A percentile compares a stretch with the other conserved stretches of the same genome.
phyloP scores from a whole-genome alignment of 768 basidiomycete genomes.

The Asterophora parasitica region DNA sequence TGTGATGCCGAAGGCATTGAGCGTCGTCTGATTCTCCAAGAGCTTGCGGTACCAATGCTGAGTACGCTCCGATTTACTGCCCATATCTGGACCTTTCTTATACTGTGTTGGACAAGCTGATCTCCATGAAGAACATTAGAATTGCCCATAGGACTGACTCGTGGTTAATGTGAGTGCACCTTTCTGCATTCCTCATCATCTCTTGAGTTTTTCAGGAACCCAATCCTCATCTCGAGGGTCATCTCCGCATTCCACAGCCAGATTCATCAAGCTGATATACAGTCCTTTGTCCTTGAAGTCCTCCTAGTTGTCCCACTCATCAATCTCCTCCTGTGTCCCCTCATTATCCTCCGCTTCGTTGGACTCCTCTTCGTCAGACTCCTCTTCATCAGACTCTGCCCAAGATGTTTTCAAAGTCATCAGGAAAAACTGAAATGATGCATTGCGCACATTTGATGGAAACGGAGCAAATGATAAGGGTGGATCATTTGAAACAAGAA shows the following conservation, averaged over 20 bases:
- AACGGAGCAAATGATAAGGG: no score
- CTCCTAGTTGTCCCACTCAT: no score
- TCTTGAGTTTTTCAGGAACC: background rate
- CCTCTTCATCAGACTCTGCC: no score
- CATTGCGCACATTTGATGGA: no score
- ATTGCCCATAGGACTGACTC: background rate
- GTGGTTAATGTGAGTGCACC: background rate
- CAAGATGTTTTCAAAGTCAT: no score
- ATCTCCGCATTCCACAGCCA: background rate
- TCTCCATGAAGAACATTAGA: no score
- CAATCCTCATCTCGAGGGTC: background rate
- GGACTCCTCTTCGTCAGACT: no score
- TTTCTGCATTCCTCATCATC: background rate
- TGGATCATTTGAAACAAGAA: no score
- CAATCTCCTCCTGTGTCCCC: no score
- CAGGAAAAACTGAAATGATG: no score
- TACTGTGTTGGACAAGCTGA: background rate
- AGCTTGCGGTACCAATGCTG: conserved; percentile 1
- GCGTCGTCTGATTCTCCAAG: background rate
- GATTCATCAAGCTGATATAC: background rate
- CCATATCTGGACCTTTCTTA: conserved; percentile 10
- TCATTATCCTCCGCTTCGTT: no score
- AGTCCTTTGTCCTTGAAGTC: no score
- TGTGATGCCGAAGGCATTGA: conserved; percentile 2
- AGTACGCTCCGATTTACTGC: conserved; percentile 9